A percentile compares a stretch with the other conserved stretches of the same genome.
These are phyloP conservation scores for Saccharomyces hybrid DNA, from an alignment of 1,139 yeast species.

Conservation along the genomic window DNA sequence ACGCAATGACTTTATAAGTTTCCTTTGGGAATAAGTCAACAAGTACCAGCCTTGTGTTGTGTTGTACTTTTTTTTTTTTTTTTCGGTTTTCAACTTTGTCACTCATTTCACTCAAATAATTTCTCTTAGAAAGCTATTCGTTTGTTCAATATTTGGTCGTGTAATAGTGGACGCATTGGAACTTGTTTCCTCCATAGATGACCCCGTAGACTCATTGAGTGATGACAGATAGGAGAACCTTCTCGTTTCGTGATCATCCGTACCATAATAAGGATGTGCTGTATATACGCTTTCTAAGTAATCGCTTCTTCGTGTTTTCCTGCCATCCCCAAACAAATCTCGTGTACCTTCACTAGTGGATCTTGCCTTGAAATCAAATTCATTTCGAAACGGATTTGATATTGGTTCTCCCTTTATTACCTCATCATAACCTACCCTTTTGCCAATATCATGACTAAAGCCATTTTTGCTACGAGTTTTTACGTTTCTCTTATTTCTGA, in stretches of 20 bases:
- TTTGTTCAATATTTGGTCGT: neutral
- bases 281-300: neutral
- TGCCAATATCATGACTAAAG: slow-evolving; percentile 1
- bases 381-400: slow-evolving; percentile 7
- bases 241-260: neutral
- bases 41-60: neutral
- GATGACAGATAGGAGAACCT: neutral
- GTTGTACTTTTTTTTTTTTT: too few relatives aligned
- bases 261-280: neutral
- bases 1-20: neutral
- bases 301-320: neutral
- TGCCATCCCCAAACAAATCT: neutral
- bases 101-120: neutral
- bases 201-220: neutral
- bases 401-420: neutral
- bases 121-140: neutral
- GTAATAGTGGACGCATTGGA: neutral
- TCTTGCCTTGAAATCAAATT: slow-evolving; percentile 7
- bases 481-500: neutral
- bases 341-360: neutral
- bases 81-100: neutral
- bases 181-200: neutral
- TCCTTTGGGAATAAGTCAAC: neutral
- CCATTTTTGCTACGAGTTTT: slow-evolving; percentile 1
- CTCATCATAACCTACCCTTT: slow-evolving; percentile 1